Evolutionary conservation across 2,329 filamentous ascomycete genomes (phyloP).

Genomic region (Ceratocystis diversiconidia): DNA sequence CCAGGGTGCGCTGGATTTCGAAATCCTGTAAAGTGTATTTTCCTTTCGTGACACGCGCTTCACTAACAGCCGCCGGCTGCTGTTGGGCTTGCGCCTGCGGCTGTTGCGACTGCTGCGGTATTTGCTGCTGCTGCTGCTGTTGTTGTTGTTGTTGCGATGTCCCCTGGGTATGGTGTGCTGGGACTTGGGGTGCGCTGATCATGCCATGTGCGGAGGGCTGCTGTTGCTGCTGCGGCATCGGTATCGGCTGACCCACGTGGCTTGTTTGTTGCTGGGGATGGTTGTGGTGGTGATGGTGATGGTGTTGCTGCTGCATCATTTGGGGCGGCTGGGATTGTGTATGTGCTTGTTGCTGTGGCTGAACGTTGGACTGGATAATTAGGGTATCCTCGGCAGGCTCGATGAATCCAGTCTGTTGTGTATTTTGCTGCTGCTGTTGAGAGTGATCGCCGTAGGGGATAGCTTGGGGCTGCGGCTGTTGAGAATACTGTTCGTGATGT

Average conservation of each 20-base stretch:
- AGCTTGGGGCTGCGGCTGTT: neutral
- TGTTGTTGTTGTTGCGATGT: conserved; percentile 36
- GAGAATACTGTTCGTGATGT: neutral
- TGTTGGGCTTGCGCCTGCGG: conserved; percentile 21
- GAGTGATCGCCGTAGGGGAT: neutral
- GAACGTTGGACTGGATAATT: conserved; percentile 22
- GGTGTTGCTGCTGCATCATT: conserved; percentile 16
- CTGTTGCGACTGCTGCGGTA: conserved; percentile 21
- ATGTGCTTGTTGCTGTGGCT: conserved; percentile 16
- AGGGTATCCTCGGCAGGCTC: conserved; percentile 17
- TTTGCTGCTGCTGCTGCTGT: conserved; percentile 13
- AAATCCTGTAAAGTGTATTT: conserved; percentile 95
- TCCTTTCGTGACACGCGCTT: conserved; percentile 68
- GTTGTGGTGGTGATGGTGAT: no score
- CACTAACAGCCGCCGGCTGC: conserved; percentile 20
- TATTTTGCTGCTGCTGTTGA: conserved; percentile 35
- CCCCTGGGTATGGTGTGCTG: conserved; percentile 35
- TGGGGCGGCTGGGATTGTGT: conserved; percentile 20
- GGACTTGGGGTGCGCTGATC: conserved; percentile 45
- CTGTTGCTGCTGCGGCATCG: conserved; percentile 13
- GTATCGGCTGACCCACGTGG: conserved; percentile 8
- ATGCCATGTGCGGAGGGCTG: conserved; percentile 17
- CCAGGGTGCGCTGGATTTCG: conserved; percentile 74
- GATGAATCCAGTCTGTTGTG: conserved; percentile 15
- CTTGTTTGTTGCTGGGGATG: conserved; percentile 47